Base-by-base conservation (phyloP, 2,329 filamentous ascomycete species). In the Sclerotinia nivalis region DNA sequence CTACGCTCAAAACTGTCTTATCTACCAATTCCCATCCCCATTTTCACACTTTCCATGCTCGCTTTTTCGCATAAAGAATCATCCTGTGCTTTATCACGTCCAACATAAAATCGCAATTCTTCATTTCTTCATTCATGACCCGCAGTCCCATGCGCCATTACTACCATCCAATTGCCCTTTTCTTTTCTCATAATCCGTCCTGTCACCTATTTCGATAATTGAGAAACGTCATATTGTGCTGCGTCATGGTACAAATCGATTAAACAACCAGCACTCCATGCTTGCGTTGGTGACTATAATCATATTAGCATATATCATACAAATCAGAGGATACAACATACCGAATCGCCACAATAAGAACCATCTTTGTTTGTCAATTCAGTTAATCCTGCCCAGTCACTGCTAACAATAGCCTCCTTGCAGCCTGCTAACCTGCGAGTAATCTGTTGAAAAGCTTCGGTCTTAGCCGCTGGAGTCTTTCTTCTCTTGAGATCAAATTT, bases 211-310 rank as follows among this genome's bases (percentile, higher is more conserved):
- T 68, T 15, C 18, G 69, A 70, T 37, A 74, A 66, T 61, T 73
- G 69, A 34, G 72, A 72, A 50, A 75, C 71, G 66, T 77, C 77
- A 73, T 78, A 79, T 70, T 78, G 74, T 37, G 86, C 85, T 25
- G 93, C 95, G 80, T 99, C 96, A 84, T 97, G 94, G 82, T 97
- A 99, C 73, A 99, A 81, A 82, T 99, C 96, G 77, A 99, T 92
- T 77, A 99, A 84, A 80, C 96, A 98, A 31, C 93, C 91, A 43
- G 96, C 92, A 67, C 93, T 97, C 96, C 96, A 99, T 67, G 96
- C 91, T 81, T 99, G 96, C 0, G 96, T 97, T 37, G 96, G 96
- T 67, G 91, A 96, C 89, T 96, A 78, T 69, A 59, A 43, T n/a
- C 66, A 72, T 73, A 37, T 69, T 72, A 62, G 69, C 69, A 66